Conservation (phyloP, 78 protist genomes). For the Tieghemostelium lacteum region DNA sequence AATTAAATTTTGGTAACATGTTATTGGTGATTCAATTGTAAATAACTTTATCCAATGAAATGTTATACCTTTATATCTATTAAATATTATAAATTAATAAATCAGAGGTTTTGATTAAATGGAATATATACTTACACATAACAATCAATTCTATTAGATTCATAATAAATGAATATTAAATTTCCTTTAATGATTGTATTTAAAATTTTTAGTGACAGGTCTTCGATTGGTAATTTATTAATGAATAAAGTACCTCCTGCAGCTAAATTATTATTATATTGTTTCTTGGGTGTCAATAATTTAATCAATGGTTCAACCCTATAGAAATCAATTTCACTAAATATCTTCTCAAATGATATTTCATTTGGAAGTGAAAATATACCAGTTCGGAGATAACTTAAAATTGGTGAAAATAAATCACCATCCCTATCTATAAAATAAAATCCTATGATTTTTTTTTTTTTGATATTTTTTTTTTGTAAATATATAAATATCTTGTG, state of each 20-base stretch:
- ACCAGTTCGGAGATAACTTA: conserved; percentile 48
- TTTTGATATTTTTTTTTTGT: no score
- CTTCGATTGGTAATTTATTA: neutral
- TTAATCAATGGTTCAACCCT: neutral
- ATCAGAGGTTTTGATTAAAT: neutral
- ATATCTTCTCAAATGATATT: neutral
- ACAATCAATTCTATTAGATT: neutral
- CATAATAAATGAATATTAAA: neutral
- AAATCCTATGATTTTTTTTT: neutral
- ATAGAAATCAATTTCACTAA: conserved; percentile 29
- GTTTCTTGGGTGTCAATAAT: neutral
- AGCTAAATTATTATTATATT: neutral
- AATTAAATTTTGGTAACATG: neutral
- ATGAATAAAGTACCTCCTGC: conserved; percentile 22
- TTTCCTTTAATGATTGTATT: conserved; percentile 12
- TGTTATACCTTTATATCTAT: conserved; percentile 46
- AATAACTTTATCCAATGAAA: conserved; percentile 30
- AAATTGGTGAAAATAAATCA: conserved; percentile 26
- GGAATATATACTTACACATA: conserved; percentile 10
- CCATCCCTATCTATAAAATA: conserved; percentile 72
- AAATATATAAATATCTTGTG: neutral
- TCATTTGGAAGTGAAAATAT: neutral
- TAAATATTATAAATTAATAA: neutral
- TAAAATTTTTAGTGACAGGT: neutral
- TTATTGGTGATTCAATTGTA: neutral